Conservation (phyloP, 768 basidiomycete genomes). For the Auricularia cornea region DNA sequence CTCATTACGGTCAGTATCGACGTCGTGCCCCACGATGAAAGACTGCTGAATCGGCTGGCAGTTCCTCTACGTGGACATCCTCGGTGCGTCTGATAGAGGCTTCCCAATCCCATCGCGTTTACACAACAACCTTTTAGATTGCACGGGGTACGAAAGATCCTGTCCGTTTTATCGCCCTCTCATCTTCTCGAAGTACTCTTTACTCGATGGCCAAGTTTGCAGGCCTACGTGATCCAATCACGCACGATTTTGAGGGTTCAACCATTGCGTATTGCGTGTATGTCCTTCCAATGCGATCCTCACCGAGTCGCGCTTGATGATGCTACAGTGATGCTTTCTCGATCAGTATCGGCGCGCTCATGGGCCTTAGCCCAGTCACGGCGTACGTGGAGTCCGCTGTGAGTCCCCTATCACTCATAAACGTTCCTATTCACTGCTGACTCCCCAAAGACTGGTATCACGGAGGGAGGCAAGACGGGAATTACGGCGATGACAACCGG, state of each 20-base stretch:
- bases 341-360: slow-evolving; percentile 71
- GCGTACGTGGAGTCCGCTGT: slow-evolving; percentile 74
- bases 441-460: slow-evolving; percentile 49
- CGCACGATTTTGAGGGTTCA: slow-evolving; percentile 79
- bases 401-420: not conserved
- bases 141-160: slow-evolving; percentile 32
- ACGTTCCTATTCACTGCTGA: not conserved
- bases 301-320: too few species aligned
- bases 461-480: slow-evolving; percentile 86
- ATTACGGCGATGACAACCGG: slow-evolving; percentile 68
- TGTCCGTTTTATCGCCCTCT: slow-evolving; percentile 10
- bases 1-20: slow-evolving; percentile 43
- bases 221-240: slow-evolving; percentile 75
- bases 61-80: slow-evolving; percentile 84
- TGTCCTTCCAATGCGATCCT: too few species aligned
- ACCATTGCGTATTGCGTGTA: slow-evolving; percentile 69
- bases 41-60: not conserved
- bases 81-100: slow-evolving; percentile 39
- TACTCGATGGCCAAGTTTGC: slow-evolving; percentile 91
- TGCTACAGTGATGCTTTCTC: slow-evolving; percentile 59
- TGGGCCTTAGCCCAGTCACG: slow-evolving; percentile 76
- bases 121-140: slow-evolving; percentile 21
- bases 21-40: too few species aligned
- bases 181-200: slow-evolving; percentile 55
- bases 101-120: too few species aligned